These are phyloP conservation scores for Lagerstroemia speciosa DNA, from an alignment of 345 rosid species.

Conservation along the genomic window DNA sequence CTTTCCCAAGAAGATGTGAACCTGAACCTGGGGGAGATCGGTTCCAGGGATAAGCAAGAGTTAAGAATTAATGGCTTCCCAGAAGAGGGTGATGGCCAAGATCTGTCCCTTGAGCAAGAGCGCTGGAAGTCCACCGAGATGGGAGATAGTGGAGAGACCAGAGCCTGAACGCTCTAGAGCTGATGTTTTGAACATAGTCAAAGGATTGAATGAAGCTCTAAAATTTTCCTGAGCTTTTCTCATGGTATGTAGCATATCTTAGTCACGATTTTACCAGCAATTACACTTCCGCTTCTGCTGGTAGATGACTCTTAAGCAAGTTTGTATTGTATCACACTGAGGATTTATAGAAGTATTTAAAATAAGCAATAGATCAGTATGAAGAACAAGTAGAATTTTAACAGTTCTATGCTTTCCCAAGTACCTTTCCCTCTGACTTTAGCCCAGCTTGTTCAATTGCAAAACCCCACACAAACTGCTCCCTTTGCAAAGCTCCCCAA, in stretches of 20 bases:
- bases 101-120: neutral
- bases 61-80: neutral
- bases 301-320: neutral
- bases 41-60: neutral
- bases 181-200: neutral
- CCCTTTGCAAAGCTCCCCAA: neutral
- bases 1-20: constrained; percentile 1
- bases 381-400: neutral
- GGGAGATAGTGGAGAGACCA: neutral
- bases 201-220: neutral
- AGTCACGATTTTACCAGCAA: neutral
- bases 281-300: neutral
- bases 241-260: neutral
- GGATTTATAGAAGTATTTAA: neutral
- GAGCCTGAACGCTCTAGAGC: neutral
- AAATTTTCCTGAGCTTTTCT: neutral
- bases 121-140: neutral
- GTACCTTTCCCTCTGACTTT: neutral
- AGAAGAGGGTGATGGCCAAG: neutral
- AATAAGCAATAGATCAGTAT: neutral
- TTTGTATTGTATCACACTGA: neutral
- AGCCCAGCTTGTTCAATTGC: neutral
- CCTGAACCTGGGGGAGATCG: neutral
- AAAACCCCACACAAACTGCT: neutral
- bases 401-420: neutral